Percentiles rank a stretch among this genome's conserved stretches.
These are phyloP conservation scores for Solanum chilense DNA, from an alignment of 257 asterid species.

Conservation along the genomic window DNA sequence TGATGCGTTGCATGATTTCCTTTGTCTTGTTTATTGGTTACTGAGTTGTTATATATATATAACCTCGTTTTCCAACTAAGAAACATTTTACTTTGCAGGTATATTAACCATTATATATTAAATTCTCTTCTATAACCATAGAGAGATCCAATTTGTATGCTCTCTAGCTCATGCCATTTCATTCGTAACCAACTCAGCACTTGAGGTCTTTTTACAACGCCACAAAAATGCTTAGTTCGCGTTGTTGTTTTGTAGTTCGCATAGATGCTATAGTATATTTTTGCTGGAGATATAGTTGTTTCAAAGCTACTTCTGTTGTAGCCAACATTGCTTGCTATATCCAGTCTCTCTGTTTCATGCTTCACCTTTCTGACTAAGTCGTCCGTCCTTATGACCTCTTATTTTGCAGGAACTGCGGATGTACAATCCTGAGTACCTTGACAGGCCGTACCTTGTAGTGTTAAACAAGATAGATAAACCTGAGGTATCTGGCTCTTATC, in stretches of 20 bases:
- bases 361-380: neutral
- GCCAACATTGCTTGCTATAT: neutral
- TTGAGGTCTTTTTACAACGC: neutral
- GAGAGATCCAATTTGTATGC: neutral
- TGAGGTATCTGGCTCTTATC: slow-evolving; percentile 35
- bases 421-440: slow-evolving; percentile 97
- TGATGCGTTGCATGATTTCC: neutral
- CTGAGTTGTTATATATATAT: neutral
- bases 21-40: neutral
- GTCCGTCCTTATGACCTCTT: neutral
- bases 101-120: neutral
- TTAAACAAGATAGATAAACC: slow-evolving; percentile 82
- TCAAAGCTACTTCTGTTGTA: neutral
- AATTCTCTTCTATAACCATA: neutral
- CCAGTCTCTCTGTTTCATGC: neutral
- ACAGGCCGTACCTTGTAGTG: slow-evolving; percentile 80
- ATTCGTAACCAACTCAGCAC: neutral
- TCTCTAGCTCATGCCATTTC: neutral
- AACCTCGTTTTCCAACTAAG: neutral
- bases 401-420: slow-evolving; percentile 78
- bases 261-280: neutral
- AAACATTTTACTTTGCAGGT: neutral
- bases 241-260: neutral
- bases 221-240: neutral
- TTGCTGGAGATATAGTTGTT: neutral